Conservation (phyloP, 2,329 filamentous ascomycete genomes). For the Trichoderma harzianum region DNA sequence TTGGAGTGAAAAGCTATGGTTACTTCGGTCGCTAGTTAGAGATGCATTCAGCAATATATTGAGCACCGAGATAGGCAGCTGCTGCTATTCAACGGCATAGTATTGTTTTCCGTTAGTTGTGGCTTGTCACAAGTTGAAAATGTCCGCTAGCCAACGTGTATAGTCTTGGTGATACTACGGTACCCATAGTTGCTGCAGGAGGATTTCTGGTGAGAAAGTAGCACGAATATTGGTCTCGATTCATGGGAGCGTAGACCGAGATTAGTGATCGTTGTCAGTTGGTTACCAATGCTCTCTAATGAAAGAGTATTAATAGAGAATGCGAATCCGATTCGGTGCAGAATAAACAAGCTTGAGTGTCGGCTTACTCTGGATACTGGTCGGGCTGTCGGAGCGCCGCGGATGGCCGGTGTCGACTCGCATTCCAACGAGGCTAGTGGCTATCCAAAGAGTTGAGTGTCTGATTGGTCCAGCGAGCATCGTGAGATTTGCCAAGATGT, state of each 20-base stretch:
- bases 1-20: not conserved
- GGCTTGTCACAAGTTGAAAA: not conserved
- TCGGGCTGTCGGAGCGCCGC: not conserved
- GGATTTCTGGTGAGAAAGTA: not conserved
- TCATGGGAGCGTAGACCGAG: not conserved
- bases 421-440: not conserved
- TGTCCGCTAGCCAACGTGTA: not conserved
- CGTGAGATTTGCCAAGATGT: not conserved
- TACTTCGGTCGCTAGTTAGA: not conserved
- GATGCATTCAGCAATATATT: not conserved
- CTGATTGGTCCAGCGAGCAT: not conserved
- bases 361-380: not conserved
- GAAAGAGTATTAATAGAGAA: not conserved
- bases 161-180: not conserved
- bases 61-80: not conserved
- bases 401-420: not conserved
- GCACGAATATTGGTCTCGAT: not conserved
- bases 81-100: not conserved
- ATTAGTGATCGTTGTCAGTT: not conserved
- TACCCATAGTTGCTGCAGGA: not conserved
- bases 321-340: too few species aligned
- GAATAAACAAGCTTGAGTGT: not conserved
- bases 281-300: not conserved
- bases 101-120: not conserved
- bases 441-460: not conserved